phyloP scores from a whole-genome alignment of 1,284 basidiomycete species.

The Earliella scabrosa region DNA sequence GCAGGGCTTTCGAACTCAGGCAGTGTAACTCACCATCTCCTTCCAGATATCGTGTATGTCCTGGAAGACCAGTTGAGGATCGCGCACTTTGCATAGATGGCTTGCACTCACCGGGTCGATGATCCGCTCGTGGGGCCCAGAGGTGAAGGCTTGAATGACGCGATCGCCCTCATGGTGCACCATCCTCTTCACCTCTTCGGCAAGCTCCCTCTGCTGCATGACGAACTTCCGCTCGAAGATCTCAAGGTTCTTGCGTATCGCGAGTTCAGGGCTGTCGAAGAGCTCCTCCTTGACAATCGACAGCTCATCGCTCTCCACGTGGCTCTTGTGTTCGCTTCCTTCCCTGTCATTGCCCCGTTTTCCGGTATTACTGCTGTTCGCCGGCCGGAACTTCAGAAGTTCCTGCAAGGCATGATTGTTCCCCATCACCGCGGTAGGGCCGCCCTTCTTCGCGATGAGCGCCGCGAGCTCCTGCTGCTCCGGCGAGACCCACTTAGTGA shows the following conservation, averaged over 20 bases:
- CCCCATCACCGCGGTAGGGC: constrained; percentile 17
- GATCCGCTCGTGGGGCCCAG: constrained; percentile 32
- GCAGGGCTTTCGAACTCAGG: too few species aligned
- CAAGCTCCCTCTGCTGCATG: constrained; percentile 29
- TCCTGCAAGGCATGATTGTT: constrained; percentile 22
- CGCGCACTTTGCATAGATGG: neutral
- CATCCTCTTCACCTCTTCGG: constrained; percentile 21
- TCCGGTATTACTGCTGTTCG: too few species aligned
- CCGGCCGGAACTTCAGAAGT: constrained; percentile 10
- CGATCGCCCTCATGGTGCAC: constrained; percentile 31
- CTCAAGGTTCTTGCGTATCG: constrained; percentile 30
- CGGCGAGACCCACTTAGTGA: constrained; percentile 12
- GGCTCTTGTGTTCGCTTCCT: constrained; percentile 14
- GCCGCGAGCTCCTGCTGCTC: constrained; percentile 22
- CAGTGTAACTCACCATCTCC: constrained; percentile 29
- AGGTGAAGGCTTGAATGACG: constrained; percentile 26
- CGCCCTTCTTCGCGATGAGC: constrained; percentile 24
- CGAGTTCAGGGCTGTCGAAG: constrained; percentile 22
- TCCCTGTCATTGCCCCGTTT: constrained; percentile 1
- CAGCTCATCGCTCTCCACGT: constrained; percentile 1
- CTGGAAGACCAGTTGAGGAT: constrained; percentile 3
- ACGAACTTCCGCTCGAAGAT: constrained; percentile 36
- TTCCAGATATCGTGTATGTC: constrained; percentile 30
- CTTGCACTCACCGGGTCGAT: constrained; percentile 23
- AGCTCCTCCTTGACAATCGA: constrained; percentile 35